Conservation (phyloP, 2,329 filamentous ascomycete genomes). For the Penicillium crustosum region DNA sequence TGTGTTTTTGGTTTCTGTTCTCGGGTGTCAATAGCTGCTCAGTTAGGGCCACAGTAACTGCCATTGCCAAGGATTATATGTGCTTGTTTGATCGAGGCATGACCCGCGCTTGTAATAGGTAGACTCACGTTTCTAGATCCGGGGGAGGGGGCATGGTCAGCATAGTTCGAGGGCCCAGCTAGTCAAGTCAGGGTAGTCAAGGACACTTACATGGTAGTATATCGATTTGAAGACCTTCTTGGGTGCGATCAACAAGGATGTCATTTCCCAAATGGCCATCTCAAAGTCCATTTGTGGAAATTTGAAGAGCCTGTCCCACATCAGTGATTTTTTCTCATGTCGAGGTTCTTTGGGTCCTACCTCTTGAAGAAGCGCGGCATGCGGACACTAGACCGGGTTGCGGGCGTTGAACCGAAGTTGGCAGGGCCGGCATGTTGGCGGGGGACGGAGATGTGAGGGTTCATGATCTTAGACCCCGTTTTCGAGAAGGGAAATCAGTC, state of each 20-base stretch:
- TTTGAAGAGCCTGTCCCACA: constrained; percentile 59
- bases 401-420: constrained; percentile 54
- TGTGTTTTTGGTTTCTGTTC: constrained; percentile 65
- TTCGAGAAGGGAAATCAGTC: background rate
- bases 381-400: constrained; percentile 54
- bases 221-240: constrained; percentile 71
- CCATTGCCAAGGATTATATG: background rate
- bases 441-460: constrained; percentile 60
- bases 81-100: background rate
- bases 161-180: constrained; percentile 2
- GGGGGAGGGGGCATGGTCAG: constrained; percentile 3
- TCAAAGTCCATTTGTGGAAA: constrained; percentile 75
- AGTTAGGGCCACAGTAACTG: background rate
- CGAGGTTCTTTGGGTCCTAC: constrained; percentile 28
- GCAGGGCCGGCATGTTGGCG: constrained; percentile 56
- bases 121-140: constrained; percentile 43
- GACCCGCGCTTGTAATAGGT: too few relatives aligned
- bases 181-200: background rate
- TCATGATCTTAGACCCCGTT: constrained; percentile 45
- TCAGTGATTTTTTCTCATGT: constrained; percentile 7
- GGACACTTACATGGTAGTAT: constrained; percentile 63
- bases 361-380: constrained; percentile 69
- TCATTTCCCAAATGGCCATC: constrained; percentile 73
- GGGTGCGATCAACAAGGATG: constrained; percentile 64
- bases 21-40: constrained; percentile 10